A percentile compares a stretch with the other conserved stretches of the same genome.
These are phyloP conservation scores for Didymella exigua DNA, from an alignment of 2,329 filamentous ascomycete genomes.

Conservation along the genomic window DNA sequence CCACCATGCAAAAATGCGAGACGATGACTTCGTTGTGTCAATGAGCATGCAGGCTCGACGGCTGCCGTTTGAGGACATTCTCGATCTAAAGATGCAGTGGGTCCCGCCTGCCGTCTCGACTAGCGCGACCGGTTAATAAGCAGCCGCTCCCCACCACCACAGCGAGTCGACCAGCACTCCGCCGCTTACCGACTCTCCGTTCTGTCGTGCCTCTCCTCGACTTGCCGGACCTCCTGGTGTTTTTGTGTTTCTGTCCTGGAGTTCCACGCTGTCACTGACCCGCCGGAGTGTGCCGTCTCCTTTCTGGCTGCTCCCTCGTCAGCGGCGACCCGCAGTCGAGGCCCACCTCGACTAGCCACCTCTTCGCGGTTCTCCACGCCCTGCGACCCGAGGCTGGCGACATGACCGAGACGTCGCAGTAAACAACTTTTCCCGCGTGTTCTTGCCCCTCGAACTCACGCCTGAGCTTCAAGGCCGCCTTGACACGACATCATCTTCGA, in stretches of 20 bases:
- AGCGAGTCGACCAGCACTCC: slow-evolving; percentile 14
- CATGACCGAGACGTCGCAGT: slow-evolving; percentile 11
- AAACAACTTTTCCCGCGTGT: slow-evolving; percentile 9
- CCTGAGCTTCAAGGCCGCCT: not conserved
- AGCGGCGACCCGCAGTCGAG: slow-evolving; percentile 15
- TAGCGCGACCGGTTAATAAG: slow-evolving; percentile 12
- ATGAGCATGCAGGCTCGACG: not conserved
- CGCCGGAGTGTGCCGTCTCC: slow-evolving; percentile 3
- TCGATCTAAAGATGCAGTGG: slow-evolving; percentile 3
- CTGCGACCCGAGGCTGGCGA: slow-evolving; percentile 19
- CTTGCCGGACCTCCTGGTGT: not conserved
- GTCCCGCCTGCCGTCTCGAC: slow-evolving; percentile 5
- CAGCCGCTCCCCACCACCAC: slow-evolving; percentile 6
- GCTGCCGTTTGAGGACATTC: not conserved
- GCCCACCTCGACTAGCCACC: slow-evolving; percentile 13
- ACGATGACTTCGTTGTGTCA: not conserved
- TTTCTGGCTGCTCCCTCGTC: slow-evolving; percentile 16
- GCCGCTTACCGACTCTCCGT: slow-evolving; percentile 6
- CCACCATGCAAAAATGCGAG: not conserved
- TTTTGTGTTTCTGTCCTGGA: not conserved
- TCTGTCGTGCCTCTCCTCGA: slow-evolving; percentile 8
- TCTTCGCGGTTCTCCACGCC: slow-evolving; percentile 10
- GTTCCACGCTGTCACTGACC: not conserved
- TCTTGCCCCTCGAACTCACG: not conserved
- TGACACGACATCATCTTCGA: not conserved